These are phyloP conservation scores for Hypholoma fasciculare DNA, from an alignment of 768 basidiomycete genomes.

Conservation along the genomic window DNA sequence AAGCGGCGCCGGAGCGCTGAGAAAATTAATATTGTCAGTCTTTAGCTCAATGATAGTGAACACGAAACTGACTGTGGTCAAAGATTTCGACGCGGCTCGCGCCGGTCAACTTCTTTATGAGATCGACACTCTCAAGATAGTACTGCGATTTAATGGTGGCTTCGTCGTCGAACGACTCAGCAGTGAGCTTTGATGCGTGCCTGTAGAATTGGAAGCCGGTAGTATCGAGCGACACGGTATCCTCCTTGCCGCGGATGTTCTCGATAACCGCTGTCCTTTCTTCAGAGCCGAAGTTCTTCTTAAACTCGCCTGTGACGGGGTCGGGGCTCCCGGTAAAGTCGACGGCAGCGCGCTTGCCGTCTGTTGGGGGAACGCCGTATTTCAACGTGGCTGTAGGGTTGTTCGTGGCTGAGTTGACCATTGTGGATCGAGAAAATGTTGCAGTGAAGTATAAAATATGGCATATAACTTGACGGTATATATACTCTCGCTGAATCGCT, in stretches of 20 bases:
- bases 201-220: slow-evolving; percentile 50
- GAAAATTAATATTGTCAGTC: not conserved
- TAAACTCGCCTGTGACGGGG: slow-evolving; percentile 32
- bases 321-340: slow-evolving; percentile 31
- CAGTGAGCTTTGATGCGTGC: slow-evolving; percentile 40
- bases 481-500: no score
- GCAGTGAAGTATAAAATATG: no score
- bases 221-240: slow-evolving; percentile 42
- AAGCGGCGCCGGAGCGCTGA: slow-evolving; percentile 45
- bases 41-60: not conserved
- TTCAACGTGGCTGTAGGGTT: slow-evolving; percentile 29
- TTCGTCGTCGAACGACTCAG: slow-evolving; percentile 42
- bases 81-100: slow-evolving; percentile 58
- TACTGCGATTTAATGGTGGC: slow-evolving; percentile 54
- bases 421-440: not conserved
- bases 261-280: slow-evolving; percentile 40
- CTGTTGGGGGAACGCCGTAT: slow-evolving; percentile 38
- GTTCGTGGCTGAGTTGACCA: slow-evolving; percentile 1
- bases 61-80: slow-evolving; percentile 58
- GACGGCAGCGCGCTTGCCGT: slow-evolving; percentile 35
- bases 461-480: no score
- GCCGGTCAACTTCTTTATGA: slow-evolving; percentile 60
- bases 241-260: slow-evolving; percentile 54
- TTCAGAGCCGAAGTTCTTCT: slow-evolving; percentile 32
- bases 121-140: slow-evolving; percentile 58